Percentiles rank a stretch among this genome's conserved stretches.
These are phyloP conservation scores for Epichloe sp. DNA, from an alignment of 2,329 filamentous ascomycete genomes.

Conservation along the genomic window DNA sequence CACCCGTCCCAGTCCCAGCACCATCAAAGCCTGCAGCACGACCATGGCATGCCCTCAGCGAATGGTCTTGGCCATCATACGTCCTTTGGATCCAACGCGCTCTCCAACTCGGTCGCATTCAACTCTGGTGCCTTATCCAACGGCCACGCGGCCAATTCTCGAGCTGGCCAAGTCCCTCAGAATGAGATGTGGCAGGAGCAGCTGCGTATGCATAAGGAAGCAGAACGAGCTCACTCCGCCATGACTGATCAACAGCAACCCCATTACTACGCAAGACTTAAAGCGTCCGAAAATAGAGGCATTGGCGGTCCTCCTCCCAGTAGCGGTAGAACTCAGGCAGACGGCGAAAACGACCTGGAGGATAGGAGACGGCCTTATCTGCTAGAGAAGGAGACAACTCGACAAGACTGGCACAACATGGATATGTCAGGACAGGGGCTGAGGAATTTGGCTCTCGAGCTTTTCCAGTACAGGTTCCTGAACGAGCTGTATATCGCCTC, in stretches of 20 bases:
- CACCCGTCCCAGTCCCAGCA: conserved; percentile 54
- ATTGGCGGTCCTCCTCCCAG: conserved; percentile 41
- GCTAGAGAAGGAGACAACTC: conserved; percentile 50
- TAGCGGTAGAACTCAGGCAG: conserved; percentile 33
- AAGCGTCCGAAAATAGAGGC: conserved; percentile 57
- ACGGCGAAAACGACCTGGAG: conserved; percentile 39
- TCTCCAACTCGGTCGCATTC: conserved; percentile 52
- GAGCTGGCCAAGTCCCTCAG: conserved; percentile 37
- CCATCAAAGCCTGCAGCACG: conserved; percentile 45
- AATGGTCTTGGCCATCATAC: conserved; percentile 38
- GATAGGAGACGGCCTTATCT: conserved; percentile 51
- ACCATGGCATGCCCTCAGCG: conserved; percentile 39
- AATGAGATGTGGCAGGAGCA: conserved; percentile 81
- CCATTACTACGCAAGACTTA: conserved; percentile 59
- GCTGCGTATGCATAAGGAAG: conserved; percentile 64
- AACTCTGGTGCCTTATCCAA: conserved; percentile 41
- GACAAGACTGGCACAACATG: conserved; percentile 83
- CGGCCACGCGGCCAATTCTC: conserved; percentile 35
- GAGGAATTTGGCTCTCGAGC: conserved; percentile 60
- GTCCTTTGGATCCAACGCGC: conserved; percentile 25
- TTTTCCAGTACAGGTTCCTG: conserved; percentile 83
- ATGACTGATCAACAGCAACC: conserved; percentile 55
- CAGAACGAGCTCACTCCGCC: conserved; percentile 57
- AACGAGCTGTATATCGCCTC: conserved; percentile 87
- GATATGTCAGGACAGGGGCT: conserved; percentile 95